Percentiles rank a stretch among this genome's conserved stretches.
Conservation (phyloP, 352 stramenopile genomes). For the Globisporangium uncinulatum region DNA sequence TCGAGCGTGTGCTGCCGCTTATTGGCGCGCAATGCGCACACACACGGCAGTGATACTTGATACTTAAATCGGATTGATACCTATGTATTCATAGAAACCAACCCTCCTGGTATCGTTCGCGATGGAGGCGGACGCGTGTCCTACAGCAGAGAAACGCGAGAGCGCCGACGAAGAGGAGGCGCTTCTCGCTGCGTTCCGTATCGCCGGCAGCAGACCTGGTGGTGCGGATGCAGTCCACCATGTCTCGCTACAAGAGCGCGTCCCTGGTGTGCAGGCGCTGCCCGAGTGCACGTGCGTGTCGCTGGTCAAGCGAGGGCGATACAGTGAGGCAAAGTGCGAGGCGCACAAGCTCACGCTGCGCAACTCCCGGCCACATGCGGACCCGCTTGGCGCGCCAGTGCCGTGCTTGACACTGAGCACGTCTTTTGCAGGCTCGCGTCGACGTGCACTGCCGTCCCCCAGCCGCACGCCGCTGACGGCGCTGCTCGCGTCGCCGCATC, state of each 20-base stretch:
- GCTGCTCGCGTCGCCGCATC: background rate
- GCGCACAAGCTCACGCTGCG: conserved; percentile 61
- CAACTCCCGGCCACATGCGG: conserved; percentile 38
- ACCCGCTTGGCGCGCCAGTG: conserved; percentile 22
- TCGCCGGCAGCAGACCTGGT: background rate
- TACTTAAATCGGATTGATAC: no score
- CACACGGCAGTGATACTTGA: no score
- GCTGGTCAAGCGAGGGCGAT: conserved; percentile 40
- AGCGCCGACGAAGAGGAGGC: no score
- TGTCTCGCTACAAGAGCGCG: conserved; percentile 23
- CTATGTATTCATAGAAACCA: no score
- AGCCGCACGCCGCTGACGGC: conserved; percentile 6
- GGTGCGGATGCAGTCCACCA: conserved; percentile 14
- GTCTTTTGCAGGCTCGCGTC: conserved; percentile 2
- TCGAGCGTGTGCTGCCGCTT: no score
- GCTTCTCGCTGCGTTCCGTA: conserved; percentile 9
- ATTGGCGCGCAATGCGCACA: no score
- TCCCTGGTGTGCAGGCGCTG: conserved; percentile 8
- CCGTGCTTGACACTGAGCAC: no score
- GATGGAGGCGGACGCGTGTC: no score
- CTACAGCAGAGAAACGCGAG: no score
- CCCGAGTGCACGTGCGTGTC: conserved; percentile 41
- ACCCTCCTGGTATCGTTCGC: no score
- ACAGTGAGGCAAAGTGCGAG: conserved; percentile 37
- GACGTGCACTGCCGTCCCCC: conserved; percentile 1